Evolutionary conservation across 352 stramenopile species (phyloP).

Genomic region (Phytophthora quininea): DNA sequence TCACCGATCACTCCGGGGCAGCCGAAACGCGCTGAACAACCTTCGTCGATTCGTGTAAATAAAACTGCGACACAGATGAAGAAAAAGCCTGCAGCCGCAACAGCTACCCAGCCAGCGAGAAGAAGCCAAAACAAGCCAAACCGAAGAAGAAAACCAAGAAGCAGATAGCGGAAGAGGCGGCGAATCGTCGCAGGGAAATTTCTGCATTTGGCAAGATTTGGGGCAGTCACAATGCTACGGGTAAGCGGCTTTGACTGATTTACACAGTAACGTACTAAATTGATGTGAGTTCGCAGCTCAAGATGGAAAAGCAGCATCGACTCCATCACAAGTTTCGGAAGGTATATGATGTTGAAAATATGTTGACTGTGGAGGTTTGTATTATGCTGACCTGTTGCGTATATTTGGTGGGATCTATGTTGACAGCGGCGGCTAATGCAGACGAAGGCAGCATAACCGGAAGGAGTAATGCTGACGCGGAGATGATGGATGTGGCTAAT

Average conservation of each 20-base stretch:
- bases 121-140: neutral
- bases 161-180: neutral
- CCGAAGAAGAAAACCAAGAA: neutral
- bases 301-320: conserved; percentile 3
- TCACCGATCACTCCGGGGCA: too few species aligned
- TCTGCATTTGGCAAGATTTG: conserved; percentile 11
- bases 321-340: neutral
- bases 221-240: neutral
- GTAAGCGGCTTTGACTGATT: too few species aligned
- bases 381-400: neutral
- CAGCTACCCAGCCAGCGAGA: neutral
- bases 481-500: neutral
- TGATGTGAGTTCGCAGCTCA: neutral
- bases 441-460: too few species aligned
- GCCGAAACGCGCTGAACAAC: neutral
- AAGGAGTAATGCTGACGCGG: neutral
- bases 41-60: neutral
- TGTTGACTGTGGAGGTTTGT: neutral
- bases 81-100: neutral
- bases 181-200: neutral
- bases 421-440: neutral
- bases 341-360: neutral
- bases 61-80: neutral
- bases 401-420: neutral
- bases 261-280: neutral